Evolutionary conservation across 352 stramenopile species (phyloP), one percentile per base, ranked within the genome.

Genomic region (Phytophthora cryptogea): DNA sequence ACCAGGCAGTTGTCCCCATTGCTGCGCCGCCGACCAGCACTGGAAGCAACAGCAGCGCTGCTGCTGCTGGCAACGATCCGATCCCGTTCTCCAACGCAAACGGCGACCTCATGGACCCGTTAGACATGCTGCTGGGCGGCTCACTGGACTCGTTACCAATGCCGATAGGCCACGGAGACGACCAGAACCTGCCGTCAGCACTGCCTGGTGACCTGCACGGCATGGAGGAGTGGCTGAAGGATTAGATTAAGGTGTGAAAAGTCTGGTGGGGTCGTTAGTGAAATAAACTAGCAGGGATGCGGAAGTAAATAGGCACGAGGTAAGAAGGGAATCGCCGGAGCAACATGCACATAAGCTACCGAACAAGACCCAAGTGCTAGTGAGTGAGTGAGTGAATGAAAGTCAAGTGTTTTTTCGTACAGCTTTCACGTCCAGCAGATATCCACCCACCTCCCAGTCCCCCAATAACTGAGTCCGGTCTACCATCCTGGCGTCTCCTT

Each of bases 221-320:
- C 26, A 89, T 91, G 78, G 78, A 93, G 46, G 84, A 89, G 37
- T 90, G 79, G 80, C 62, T 90, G 14, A 86, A 90, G 57, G 83
- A 90, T 72, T 89, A 86, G 61, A 80, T 56, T 59, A 63, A 42
- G 43, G 48, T 60, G 56, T 46, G 40, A 58, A 54, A 17, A 44
- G 42, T 42, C n/a, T 57, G 36, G 55, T 56, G 28, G 46, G 46
- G 37, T 50, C 47, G 58, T 35, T 60, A 59, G 40, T 63, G 7
- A 64, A 45, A 63, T 40, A 45, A 63, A 46, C 42, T 23, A 23
- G 20, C 20, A 23, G 20, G 20, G 20, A 23, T 23, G 20, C 20
- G 20, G 13, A 39, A 16, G 10, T 14, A 6, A 39, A 39, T 4
- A 4, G n/a, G 10, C 9, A 13, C 16, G 8, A 20, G 30, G 41